Percentiles rank a stretch among this genome's conserved stretches.
These are phyloP conservation scores for Aspergillus brasiliensis DNA, from an alignment of 2,329 filamentous ascomycete genomes.

Conservation along the genomic window DNA sequence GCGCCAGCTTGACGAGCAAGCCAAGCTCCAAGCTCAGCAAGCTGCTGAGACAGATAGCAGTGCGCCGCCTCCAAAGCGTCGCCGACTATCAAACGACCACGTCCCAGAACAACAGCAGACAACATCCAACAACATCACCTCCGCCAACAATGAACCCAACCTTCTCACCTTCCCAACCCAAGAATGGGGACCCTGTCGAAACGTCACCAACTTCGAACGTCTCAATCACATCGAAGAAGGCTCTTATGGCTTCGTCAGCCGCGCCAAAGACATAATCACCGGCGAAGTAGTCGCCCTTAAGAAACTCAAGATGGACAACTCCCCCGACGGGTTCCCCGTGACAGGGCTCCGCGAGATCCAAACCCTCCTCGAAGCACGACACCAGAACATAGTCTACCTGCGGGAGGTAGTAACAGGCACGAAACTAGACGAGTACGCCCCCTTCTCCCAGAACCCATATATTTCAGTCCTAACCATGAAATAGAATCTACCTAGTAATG, in stretches of 20 bases:
- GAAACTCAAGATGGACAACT: constrained; percentile 82
- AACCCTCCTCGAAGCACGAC: constrained; percentile 76
- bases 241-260: constrained; percentile 90
- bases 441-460: constrained; percentile 5
- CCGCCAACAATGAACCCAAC: constrained; percentile 47
- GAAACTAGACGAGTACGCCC: constrained; percentile 57
- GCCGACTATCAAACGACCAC: constrained; percentile 61
- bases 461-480: constrained; percentile 21
- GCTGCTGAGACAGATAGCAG: constrained; percentile 30
- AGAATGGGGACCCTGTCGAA: constrained; percentile 70
- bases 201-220: constrained; percentile 85
- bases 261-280: constrained; percentile 72
- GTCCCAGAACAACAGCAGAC: constrained; percentile 20
- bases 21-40: constrained; percentile 32
- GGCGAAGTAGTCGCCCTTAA: constrained; percentile 88
- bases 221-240: constrained; percentile 98
- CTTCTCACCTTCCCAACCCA: constrained; percentile 72
- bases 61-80: constrained; percentile 58
- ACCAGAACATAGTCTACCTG: constrained; percentile 80
- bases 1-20: constrained; percentile 61
- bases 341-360: constrained; percentile 93
- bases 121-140: constrained; percentile 43
- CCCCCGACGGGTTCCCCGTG: constrained; percentile 82
- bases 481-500: constrained; percentile 87
- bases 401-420: constrained; percentile 82